Base-by-base conservation (phyloP, 2,329 filamentous ascomycete species). In the Cercospora canescens region DNA sequence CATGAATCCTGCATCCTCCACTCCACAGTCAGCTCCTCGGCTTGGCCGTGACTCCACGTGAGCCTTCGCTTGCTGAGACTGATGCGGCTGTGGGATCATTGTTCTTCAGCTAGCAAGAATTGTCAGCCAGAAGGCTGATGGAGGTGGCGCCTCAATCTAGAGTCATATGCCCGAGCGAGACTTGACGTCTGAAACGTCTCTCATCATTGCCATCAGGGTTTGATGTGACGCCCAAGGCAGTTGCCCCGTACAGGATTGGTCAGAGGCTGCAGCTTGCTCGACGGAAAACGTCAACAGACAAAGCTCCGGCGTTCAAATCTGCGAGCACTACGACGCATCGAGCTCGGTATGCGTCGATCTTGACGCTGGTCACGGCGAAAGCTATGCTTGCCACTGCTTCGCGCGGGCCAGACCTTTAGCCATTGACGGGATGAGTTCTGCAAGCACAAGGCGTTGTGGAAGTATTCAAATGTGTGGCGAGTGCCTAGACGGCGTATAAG, bases 221-320 rank as follows among this genome's bases (percentile, higher is more conserved):
- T 39, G 30, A 54, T 32, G 50, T 37, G 37, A 45, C 37, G 37
- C 21, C 50, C 14, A 39, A 55, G 35, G 34, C 21, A 37, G 24
- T 18, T 26, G 41, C 59, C 37, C 37, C 34, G 60, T 32, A 39
- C 48, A 55, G 60, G 34, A 62, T 62, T 62, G 60, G 60, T 62
- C 60, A 56, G 48, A 41, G 32, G 48, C 32, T 55, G 34, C 32
- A 34, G 48, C n/a, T 11, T 28, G 48, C 30, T 55, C 30, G 60
- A 62, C 60, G 32, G 52, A 52, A 54, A 54, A 50, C 45, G 59
- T 50, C 59, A 61, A n/a, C 16, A 18, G 35, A 62, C 60, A 62
- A 62, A 62, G 60, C 34, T 62, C 34, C 7, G 24, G 48, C 16
- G 41, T 41, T 56, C 18, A 32, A 18, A 37, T 30, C 21, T 62